These are phyloP conservation scores for Knufia petricola DNA, from an alignment of 2,329 filamentous ascomycete genomes.

Conservation along the genomic window DNA sequence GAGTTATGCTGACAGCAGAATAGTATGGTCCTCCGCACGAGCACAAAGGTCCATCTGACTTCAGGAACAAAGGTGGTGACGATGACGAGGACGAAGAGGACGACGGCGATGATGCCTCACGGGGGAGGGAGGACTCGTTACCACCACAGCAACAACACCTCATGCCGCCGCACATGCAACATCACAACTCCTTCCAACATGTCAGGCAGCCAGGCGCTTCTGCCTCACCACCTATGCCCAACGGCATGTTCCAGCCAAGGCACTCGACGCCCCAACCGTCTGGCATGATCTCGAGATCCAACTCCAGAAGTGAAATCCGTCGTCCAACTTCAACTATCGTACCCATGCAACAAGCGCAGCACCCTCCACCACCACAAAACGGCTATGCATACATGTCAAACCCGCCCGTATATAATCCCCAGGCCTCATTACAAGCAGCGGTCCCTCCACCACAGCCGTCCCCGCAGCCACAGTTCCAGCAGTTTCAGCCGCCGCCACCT, in stretches of 20 bases:
- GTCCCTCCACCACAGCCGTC: conserved; percentile 27
- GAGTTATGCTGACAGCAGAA: conserved; percentile 11
- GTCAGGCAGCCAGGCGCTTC: conserved; percentile 75
- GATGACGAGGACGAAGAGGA: conserved; percentile 79
- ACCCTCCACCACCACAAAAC: conserved; percentile 52
- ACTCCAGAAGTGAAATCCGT: conserved; percentile 70
- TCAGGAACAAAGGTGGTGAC: conserved; percentile 62
- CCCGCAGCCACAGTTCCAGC: conserved; percentile 28
- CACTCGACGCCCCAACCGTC: conserved; percentile 75
- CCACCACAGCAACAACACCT: conserved; percentile 42
- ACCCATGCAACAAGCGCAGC: conserved; percentile 52
- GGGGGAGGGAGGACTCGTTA: conserved; percentile 56
- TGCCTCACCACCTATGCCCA: conserved; percentile 77
- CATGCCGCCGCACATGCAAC: conserved; percentile 62
- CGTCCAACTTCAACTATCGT: conserved; percentile 65
- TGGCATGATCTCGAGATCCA: conserved; percentile 58
- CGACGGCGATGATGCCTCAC: conserved; percentile 53
- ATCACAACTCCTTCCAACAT: conserved; percentile 62
- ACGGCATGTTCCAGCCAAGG: conserved; percentile 62
- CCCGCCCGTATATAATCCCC: conserved; percentile 73
- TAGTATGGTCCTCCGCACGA: conserved; percentile 90
- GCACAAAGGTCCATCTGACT: conserved; percentile 90
- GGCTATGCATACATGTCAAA: conserved; percentile 80
- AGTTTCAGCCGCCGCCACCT: conserved; percentile 35
- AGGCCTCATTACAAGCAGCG: conserved; percentile 31